A percentile compares a stretch with the other conserved stretches of the same genome.
Evolutionary conservation across 2,329 filamentous ascomycete species (phyloP).

Genomic region (Thielaviopsis cerberus): DNA sequence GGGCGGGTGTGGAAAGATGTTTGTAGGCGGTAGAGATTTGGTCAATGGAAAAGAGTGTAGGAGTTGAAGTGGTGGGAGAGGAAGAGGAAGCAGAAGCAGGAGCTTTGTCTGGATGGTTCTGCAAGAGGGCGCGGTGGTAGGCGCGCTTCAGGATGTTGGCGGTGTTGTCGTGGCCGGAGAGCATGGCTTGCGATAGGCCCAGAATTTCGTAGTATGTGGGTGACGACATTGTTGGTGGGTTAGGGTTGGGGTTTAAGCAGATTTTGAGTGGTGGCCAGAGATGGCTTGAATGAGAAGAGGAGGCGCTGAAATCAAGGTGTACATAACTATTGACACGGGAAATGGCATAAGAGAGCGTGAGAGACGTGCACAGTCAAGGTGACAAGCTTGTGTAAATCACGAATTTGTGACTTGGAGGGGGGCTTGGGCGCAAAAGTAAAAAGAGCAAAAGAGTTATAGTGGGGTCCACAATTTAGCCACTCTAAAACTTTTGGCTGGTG

Average conservation of each 20-base stretch:
- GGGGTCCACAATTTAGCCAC: constrained; percentile 5
- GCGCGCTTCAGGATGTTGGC: constrained; percentile 38
- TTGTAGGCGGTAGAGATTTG: constrained; percentile 43
- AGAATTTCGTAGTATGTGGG: constrained; percentile 44
- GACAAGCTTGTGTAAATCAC: too few relatives aligned
- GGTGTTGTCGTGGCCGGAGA: constrained; percentile 26
- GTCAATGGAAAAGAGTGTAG: constrained; percentile 33
- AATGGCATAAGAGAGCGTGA: too few relatives aligned
- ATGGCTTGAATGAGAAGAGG: too few relatives aligned
- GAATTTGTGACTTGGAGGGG: background rate
- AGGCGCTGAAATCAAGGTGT: too few relatives aligned
- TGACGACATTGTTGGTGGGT: constrained; percentile 2
- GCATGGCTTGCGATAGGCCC: constrained; percentile 30
- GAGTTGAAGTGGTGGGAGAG: background rate
- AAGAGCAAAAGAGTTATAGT: background rate
- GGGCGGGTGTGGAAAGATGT: constrained; percentile 31
- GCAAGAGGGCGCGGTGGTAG: constrained; percentile 45
- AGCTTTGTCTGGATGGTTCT: constrained; percentile 45
- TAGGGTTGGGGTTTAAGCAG: background rate
- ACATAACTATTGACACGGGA: too few relatives aligned
- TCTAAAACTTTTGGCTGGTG: background rate
- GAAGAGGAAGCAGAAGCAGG: background rate
- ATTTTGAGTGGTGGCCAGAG: too few relatives aligned
- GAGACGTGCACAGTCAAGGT: too few relatives aligned
- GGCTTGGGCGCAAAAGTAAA: background rate